Base-by-base conservation (phyloP, 805 yeast genomes). In the Candida michaelii region DNA sequence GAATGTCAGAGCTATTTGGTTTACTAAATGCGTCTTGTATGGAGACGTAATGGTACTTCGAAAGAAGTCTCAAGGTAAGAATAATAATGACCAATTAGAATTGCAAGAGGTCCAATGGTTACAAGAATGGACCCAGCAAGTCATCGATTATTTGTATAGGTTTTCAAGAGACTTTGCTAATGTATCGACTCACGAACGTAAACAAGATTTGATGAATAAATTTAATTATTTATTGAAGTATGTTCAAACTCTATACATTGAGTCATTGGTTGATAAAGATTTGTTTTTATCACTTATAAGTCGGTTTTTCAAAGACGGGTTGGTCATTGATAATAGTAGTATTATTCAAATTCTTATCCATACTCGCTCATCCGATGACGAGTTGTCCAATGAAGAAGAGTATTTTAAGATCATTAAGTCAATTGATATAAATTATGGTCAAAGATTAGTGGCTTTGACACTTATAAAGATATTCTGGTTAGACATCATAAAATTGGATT, bases 61-160 rank as follows among this genome's bases (percentile, higher is more conserved):
- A 9, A 59, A 60, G 42, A 68, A 66, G 42, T 50, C 57, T 30
- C 65, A 55, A 37, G 43, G 57, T 3, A 58, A 52, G 27, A 31
- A 32, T n/a, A 23, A 21, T 18, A 30, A 23, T 29, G 5, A 48
- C 40, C 9, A 45, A 35, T 11, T 44, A 27, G 62, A 66, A 17
- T 50, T 50, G 17, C 50, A 71, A n/a, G 85, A 82, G 45, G 59
- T 65, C 17, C 77, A 74, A 36, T 84, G 97, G 89, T 69, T 83
- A 14, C 79, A 78, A 44, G 96, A 89, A 57, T 91, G 98, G 98
- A 86, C 97, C 0, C 85, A 82, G 31, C 95, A 86, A 50, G 81
- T 90, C 12, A 72, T 81, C 2, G 81, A 77, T 42, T 85, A 72
- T 51, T 52, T 83, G 10, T 80, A 75, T 47, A 71, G 72, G 48